These are phyloP conservation scores for Medakamo hakoo DNA, from an alignment of 139 green algal species.

Conservation along the genomic window DNA sequence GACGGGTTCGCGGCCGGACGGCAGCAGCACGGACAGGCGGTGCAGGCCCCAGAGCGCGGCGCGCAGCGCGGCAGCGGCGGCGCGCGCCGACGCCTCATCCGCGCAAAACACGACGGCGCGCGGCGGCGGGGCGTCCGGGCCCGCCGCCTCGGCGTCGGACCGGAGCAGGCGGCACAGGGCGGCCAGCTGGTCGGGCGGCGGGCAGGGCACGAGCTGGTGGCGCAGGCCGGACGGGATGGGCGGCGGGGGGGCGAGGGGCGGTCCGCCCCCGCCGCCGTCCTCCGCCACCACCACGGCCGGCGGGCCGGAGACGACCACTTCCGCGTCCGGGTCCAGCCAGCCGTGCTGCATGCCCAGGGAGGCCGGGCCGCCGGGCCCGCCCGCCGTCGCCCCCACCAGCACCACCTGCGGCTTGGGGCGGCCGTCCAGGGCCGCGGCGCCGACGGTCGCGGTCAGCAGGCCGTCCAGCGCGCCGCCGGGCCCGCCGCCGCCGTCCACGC, in stretches of 20 bases:
- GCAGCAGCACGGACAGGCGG: slow-evolving; percentile 60
- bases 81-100: slow-evolving; percentile 25
- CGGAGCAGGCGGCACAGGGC: slow-evolving; percentile 38
- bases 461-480: neutral
- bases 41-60: slow-evolving; percentile 58
- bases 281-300: too few relatives aligned
- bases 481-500: too few relatives aligned
- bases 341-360: slow-evolving; percentile 10
- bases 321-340: neutral
- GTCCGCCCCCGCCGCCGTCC: too few relatives aligned
- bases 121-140: slow-evolving; percentile 25
- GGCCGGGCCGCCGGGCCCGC: slow-evolving; percentile 12
- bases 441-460: neutral
- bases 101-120: slow-evolving; percentile 48
- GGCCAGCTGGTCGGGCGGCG: slow-evolving; percentile 19
- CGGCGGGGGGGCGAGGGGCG: neutral
- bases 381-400: slow-evolving; percentile 54
- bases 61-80: slow-evolving; percentile 39
- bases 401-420: slow-evolving; percentile 21
- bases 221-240: slow-evolving; percentile 20
- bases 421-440: neutral
- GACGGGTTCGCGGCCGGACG: slow-evolving; percentile 51
- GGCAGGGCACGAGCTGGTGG: slow-evolving; percentile 34
- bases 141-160: slow-evolving; percentile 19
- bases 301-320: neutral